phyloP scores from a whole-genome alignment of 768 basidiomycete genomes.

The Pisolithus sp. region DNA sequence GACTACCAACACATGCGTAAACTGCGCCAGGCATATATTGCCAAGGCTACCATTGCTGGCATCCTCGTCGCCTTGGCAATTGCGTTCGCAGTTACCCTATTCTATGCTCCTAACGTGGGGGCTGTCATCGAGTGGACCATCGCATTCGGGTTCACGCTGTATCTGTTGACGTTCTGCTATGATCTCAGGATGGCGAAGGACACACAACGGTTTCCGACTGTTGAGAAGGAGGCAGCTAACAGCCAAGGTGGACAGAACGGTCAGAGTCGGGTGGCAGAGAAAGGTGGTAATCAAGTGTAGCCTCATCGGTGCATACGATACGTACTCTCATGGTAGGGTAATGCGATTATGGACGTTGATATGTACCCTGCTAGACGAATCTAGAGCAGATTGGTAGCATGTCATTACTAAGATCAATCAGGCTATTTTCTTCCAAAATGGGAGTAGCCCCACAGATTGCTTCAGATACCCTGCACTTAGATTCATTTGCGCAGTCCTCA shows the following conservation, averaged over 20 bases:
- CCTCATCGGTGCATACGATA: too few species aligned
- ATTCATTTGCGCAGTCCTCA: too few species aligned
- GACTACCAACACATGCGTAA: slow-evolving; percentile 41
- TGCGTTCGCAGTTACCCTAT: slow-evolving; percentile 54
- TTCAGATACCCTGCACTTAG: not conserved
- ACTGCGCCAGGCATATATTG: slow-evolving; percentile 49
- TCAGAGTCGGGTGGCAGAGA: too few species aligned
- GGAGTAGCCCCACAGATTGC: too few species aligned
- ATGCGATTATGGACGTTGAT: too few species aligned
- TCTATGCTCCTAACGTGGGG: slow-evolving; percentile 39
- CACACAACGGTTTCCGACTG: not conserved
- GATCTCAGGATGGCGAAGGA: slow-evolving; percentile 57
- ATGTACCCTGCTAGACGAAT: too few species aligned
- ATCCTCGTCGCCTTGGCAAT: slow-evolving; percentile 56
- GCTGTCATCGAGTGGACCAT: slow-evolving; percentile 74
- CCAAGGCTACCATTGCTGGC: slow-evolving; percentile 55
- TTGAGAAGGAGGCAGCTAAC: not conserved
- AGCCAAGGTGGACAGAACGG: not conserved
- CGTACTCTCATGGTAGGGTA: too few species aligned
- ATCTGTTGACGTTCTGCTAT: slow-evolving; percentile 64
- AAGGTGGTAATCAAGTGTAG: too few species aligned
- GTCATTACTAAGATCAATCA: too few species aligned
- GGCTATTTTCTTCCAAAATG: too few species aligned
- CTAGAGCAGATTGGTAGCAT: too few species aligned
- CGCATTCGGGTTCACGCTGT: slow-evolving; percentile 65